These are phyloP conservation scores for Hirsutella rhossiliensis DNA, from an alignment of 2,329 filamentous ascomycete genomes.

Conservation along the genomic window DNA sequence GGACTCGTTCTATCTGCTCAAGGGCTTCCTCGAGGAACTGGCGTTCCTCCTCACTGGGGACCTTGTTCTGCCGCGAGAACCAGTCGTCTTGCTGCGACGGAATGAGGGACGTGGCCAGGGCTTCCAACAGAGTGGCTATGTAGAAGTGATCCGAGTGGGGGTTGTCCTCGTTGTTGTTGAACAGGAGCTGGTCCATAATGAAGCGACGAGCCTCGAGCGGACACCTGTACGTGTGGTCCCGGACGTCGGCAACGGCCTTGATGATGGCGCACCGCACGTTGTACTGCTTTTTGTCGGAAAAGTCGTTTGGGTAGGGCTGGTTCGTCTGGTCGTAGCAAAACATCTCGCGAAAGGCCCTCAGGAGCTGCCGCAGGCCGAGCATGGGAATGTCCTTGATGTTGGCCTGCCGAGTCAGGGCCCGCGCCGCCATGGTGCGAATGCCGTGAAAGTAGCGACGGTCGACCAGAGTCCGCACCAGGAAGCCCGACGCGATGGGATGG, in stretches of 20 bases:
- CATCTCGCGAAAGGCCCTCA: slow-evolving; percentile 75
- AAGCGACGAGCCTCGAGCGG: slow-evolving; percentile 71
- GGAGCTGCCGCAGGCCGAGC: slow-evolving; percentile 73
- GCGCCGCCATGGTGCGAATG: slow-evolving; percentile 75
- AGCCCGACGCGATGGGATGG: slow-evolving; percentile 76
- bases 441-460: slow-evolving; percentile 90
- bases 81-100: slow-evolving; percentile 32
- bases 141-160: slow-evolving; percentile 83
- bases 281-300: slow-evolving; percentile 76
- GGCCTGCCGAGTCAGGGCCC: slow-evolving; percentile 66
- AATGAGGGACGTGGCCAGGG: slow-evolving; percentile 46
- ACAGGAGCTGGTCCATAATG: slow-evolving; percentile 76
- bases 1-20: slow-evolving; percentile 54
- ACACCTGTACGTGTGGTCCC: slow-evolving; percentile 61
- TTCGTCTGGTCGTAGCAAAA: slow-evolving; percentile 71
- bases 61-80: slow-evolving; percentile 30
- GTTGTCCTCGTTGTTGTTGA: slow-evolving; percentile 92
- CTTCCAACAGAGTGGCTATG: slow-evolving; percentile 63
- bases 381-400: slow-evolving; percentile 52
- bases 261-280: slow-evolving; percentile 76
- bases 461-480: slow-evolving; percentile 79
- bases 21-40: slow-evolving; percentile 40
- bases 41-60: slow-evolving; percentile 31
- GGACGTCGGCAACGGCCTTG: slow-evolving; percentile 65
- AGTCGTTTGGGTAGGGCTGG: slow-evolving; percentile 83